phyloP scores from a whole-genome alignment of 805 yeast genomes.

The Wickerhamiella azyma region DNA sequence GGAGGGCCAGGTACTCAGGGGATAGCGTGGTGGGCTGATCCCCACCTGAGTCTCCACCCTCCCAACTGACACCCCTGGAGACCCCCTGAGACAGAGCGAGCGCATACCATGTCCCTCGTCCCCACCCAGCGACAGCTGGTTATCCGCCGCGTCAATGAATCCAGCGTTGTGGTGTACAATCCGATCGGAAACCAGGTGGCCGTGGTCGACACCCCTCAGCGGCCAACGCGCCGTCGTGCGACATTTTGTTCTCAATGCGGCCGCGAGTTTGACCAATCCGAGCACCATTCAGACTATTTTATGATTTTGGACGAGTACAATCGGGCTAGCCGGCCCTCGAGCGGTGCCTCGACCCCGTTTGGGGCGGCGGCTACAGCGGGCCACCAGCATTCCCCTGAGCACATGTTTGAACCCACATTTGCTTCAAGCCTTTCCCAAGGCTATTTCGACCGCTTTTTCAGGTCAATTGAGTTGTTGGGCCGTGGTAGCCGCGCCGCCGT shows the following conservation, averaged over 20 bases:
- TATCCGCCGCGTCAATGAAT: constrained; percentile 8
- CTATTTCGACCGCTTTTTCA: constrained; percentile 56
- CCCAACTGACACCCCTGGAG: too few species aligned
- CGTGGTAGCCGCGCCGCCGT: constrained; percentile 80
- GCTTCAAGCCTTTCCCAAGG: constrained; percentile 57
- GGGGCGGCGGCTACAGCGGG: too few species aligned
- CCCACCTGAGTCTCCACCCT: background rate
- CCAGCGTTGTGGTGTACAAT: constrained; percentile 8
- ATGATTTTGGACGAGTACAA: constrained; percentile 4
- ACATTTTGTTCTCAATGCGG: constrained; percentile 9
- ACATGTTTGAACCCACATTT: constrained; percentile 13
- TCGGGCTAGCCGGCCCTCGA: background rate
- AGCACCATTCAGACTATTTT: constrained; percentile 7
- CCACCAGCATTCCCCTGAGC: background rate
- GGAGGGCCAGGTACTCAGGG: background rate
- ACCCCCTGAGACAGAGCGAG: too few species aligned
- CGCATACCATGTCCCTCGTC: constrained; percentile 8
- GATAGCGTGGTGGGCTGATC: background rate
- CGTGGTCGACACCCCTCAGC: constrained; percentile 3
- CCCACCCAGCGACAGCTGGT: background rate
- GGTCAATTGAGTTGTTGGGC: constrained; percentile 47
- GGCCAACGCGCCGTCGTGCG: background rate
- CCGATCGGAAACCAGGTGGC: constrained; percentile 7
- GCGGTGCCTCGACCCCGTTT: background rate
- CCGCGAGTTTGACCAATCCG: background rate